Percentiles rank a stretch among this genome's conserved stretches.
Evolutionary conservation across 371 early-diverging fungal genomes (phyloP).

Genomic region (Circinella umbellata): DNA sequence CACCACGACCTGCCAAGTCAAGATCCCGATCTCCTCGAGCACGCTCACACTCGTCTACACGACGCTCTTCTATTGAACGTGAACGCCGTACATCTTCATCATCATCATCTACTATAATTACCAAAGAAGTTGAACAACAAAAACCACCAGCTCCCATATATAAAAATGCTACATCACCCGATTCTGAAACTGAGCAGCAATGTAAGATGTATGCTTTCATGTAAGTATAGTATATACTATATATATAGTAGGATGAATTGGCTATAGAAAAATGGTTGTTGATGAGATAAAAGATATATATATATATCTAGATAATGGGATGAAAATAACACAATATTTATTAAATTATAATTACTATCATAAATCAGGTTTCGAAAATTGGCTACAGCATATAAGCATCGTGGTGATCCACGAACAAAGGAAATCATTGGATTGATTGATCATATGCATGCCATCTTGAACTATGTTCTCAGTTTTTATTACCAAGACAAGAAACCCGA

Average conservation of each 20-base stretch:
- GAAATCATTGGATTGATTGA: slow-evolving; percentile 28
- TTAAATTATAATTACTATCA: not conserved
- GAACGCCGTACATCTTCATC: slow-evolving; percentile 8
- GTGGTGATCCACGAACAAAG: slow-evolving; percentile 28
- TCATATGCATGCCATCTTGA: slow-evolving; percentile 40
- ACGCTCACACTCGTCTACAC: slow-evolving; percentile 2
- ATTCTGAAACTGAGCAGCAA: slow-evolving; percentile 40
- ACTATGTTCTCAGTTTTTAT: slow-evolving; percentile 43
- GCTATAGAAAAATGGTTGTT: no score
- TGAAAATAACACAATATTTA: not conserved
- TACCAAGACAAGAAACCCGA: slow-evolving; percentile 28
- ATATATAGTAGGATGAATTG: no score
- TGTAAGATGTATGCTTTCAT: slow-evolving; percentile 31
- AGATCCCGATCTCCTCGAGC: not conserved
- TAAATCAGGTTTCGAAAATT: slow-evolving; percentile 35
- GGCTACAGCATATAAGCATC: slow-evolving; percentile 40
- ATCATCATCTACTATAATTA: not conserved
- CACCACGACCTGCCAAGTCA: not conserved
- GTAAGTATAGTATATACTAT: slow-evolving; percentile 18
- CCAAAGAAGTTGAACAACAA: not conserved
- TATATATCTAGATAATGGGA: no score
- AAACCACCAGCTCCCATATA: slow-evolving; percentile 8
- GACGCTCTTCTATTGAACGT: not conserved
- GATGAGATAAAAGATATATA: no score
- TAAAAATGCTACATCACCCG: slow-evolving; percentile 31